phyloP scores from a whole-genome alignment of 768 basidiomycete species.

The Polyporus arcularius region DNA sequence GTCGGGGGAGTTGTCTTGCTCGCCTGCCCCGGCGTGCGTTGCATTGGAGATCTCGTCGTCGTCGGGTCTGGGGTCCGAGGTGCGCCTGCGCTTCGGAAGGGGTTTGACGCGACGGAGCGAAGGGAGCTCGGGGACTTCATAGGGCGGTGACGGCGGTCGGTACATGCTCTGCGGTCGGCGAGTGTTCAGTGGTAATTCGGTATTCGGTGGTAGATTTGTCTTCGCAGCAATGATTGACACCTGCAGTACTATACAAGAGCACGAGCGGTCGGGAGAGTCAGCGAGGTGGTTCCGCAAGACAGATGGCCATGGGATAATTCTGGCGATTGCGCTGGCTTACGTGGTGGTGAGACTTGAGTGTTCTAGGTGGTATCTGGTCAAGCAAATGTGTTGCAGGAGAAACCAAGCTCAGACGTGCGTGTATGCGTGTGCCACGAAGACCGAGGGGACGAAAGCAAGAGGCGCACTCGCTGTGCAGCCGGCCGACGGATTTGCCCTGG shows the following conservation, averaged over 20 bases:
- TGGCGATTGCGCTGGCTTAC: background rate
- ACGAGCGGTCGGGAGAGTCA: background rate
- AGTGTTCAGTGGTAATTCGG: constrained; percentile 4
- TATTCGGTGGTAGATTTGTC: no score
- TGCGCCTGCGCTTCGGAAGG: constrained; percentile 74
- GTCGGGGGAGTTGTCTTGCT: background rate
- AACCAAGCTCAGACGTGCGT: background rate
- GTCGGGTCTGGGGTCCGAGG: constrained; percentile 35
- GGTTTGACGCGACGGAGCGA: constrained; percentile 66
- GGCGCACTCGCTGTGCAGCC: background rate
- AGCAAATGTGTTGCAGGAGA: background rate
- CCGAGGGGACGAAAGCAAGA: background rate
- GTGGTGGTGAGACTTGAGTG: background rate
- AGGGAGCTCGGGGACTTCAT: constrained; percentile 67
- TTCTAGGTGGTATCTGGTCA: background rate
- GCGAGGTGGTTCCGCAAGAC: background rate
- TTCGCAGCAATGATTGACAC: no score
- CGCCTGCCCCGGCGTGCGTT: constrained; percentile 24
- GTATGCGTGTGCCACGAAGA: constrained; percentile 1
- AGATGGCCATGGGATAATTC: constrained; percentile 8
- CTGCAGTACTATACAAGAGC: no score
- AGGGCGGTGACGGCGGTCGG: constrained; percentile 55
- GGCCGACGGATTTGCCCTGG: background rate
- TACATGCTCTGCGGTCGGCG: constrained; percentile 43
- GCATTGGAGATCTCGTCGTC: constrained; percentile 44